Evolutionary conservation across 176 grass and related monocot species (phyloP), one percentile per base, ranked within the genome.

Genomic region (Microstegium vimineum): DNA sequence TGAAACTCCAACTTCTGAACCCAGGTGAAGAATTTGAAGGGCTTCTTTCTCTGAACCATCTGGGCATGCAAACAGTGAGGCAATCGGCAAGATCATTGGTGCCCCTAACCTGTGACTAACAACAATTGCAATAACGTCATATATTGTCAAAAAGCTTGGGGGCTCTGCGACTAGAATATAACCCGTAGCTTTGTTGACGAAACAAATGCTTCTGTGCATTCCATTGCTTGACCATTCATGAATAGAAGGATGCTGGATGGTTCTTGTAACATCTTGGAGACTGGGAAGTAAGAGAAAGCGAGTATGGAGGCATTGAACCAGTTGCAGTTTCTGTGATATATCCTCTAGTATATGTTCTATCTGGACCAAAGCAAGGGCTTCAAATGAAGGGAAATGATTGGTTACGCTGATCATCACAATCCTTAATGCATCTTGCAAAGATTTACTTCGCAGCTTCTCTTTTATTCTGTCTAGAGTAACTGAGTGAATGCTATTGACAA

Each of bases 31-130:
- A 87, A 92, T 83, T 83, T 82, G 76, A 59, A 94, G 81, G 64
- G 87, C 86, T 80, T 92, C 79, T 91, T 94, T 93, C 79, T 98
- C 95, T 71, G 87, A 91, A 63, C 88, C 95, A 89, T 94, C 88
- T 64, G 84, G 86, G 75, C 95, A 94, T 73, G 90, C 84, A 76
- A 98, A 94, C 63, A 98, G 38, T 69, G 92, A 86, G 47, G 88
- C 88, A 38, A 98, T 76, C 1, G 95, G 95, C 77, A 98, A 89
- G 57, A 89, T 89, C 40, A 93, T 66, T 27, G 92, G 90, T 51
- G 87, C 83, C 62, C 90, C 90, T 77, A 98, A 82, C 76, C 72
- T 79, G 47, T 89, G 92, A 66, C 95, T 98, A 47, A 91, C 78
- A 77, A 86, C 82, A 86, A 87, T 85, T n/a, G 90, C 88, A 35